Base-by-base conservation (phyloP, 345 rosid species). In the Noccaea bulbosa region DNA sequence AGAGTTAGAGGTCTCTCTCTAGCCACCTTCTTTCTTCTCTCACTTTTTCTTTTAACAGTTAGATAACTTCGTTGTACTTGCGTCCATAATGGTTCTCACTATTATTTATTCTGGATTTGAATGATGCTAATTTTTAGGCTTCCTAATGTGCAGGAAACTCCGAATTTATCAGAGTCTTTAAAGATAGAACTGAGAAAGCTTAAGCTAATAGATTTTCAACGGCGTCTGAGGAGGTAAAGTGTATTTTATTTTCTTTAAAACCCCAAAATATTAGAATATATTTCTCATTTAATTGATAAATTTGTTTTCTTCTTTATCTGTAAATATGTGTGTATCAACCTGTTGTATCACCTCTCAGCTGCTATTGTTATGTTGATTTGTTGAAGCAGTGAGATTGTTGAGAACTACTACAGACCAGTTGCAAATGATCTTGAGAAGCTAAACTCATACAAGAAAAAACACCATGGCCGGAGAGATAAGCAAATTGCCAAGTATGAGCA, bases 171-270 rank as follows among this genome's bases (percentile, higher is more conserved):
- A 44, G 93, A 89, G 77, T 87, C 92, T 68, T 83, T 91, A 69
- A 92, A 84, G 77, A 89, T 89, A 48, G 98, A 88, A 80, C 72
- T 92, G 83, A 92, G 89, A 78, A 92, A 89, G 81, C 96, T 92
- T 60, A 93, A 92, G 79, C 72, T 92, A 38, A 67, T 87, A 69
- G 87, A 61, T 22, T 90, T 89, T 64, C 98, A 92, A 79, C 84
- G 87, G 33, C 96, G 96, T 50, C 77, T 92, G 3, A 71, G 93
- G 81, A 82, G 90, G 98, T 92, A 27, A 76, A 74, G 45, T 79
- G 45, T 46, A 10, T 32, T 27, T 27, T 43, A 27, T 62, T 43
- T 24, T 37, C 37, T 60, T 27, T 27, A 17, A 17, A 17, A 17
- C 20, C 20, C 20, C 4, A 27, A 43, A 33, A 10, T 45, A 5